These are phyloP conservation scores for Pisolithus albus DNA, from an alignment of 768 basidiomycete species.

Conservation along the genomic window DNA sequence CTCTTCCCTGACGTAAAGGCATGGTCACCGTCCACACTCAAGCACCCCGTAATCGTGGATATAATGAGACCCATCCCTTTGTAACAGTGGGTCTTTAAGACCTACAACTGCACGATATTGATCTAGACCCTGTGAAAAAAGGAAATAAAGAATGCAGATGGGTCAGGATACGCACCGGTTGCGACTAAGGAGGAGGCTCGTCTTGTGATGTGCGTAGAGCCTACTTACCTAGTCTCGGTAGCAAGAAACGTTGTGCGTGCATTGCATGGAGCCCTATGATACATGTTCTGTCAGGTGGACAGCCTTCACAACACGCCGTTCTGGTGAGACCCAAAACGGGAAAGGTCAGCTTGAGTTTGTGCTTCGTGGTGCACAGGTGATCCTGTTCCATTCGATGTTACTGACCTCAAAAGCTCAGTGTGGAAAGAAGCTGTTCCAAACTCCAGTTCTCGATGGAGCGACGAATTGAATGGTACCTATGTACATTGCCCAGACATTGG, in stretches of 20 bases:
- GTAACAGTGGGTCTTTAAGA: background rate
- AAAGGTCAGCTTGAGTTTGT: background rate
- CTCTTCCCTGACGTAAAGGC: background rate
- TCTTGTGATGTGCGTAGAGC: background rate
- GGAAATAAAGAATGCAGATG: background rate
- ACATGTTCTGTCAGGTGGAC: background rate
- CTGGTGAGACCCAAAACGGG: background rate
- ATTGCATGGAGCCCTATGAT: background rate
- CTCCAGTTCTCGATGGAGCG: background rate
- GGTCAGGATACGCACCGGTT: background rate
- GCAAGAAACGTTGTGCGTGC: background rate
- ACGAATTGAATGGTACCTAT: background rate
- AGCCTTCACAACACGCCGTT: background rate
- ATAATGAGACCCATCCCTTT: slow-evolving; percentile 1
- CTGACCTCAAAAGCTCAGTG: background rate
- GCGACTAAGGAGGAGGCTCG: background rate
- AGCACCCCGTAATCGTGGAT: background rate
- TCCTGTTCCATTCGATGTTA: background rate
- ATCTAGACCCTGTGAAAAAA: background rate
- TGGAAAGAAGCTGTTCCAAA: background rate
- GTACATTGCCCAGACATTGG: background rate
- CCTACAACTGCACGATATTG: background rate
- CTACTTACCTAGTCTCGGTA: background rate
- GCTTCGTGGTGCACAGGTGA: background rate
- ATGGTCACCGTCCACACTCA: background rate